Evolutionary conservation across 169 alveolate species (phyloP), one percentile per base, ranked within the genome.

Genomic region (Eimeria sp.): DNA sequence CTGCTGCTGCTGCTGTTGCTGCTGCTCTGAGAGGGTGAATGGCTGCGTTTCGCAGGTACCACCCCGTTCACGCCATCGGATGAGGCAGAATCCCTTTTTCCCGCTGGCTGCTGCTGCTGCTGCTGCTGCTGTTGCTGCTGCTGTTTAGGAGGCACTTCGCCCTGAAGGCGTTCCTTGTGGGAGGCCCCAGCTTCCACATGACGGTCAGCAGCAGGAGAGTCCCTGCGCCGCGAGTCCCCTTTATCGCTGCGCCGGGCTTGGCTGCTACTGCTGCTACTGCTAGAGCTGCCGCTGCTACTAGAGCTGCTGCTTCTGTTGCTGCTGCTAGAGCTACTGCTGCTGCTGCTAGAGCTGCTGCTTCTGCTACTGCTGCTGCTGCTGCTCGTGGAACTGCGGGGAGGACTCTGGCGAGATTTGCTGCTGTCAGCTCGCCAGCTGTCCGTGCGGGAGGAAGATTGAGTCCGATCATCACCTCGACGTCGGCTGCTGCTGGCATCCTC

Each of bases 1-100:
- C 76, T 83, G 91, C 91, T 76, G 56, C 49, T 43, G 60, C 87
- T 46, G 30, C 71, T 80, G 77, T 40, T 88, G 95, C 68, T 88
- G 83, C 94, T 87, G 85, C 56, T 68, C 68, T n/a, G 85, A 23
- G 72, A 33, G 20, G 85, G 66, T 33, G 95, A 49, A 18, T 27
- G 58, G 72, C 85, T 88, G 60, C 85, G 83, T 33, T 88, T 56
- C 43, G 54, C 83, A 4, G 93, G 71, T 11, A 27, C 93, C 66
- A 83, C 52, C 52, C 74, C 90, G 52, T 85, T 64, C 4, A 43
- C 56, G 33, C 49, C 93, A n/a, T 46, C 52, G 9, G 66, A 64
- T 4, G 93, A 58, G 10, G 93, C 64, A 49, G 30, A 54, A 13
- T 30, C 46, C 82, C 43, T 33, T 23, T n/a, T 43, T 54, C 52